Base-by-base conservation (phyloP, 164 flowering plant genomes). In the Liriodendron chinense region DNA sequence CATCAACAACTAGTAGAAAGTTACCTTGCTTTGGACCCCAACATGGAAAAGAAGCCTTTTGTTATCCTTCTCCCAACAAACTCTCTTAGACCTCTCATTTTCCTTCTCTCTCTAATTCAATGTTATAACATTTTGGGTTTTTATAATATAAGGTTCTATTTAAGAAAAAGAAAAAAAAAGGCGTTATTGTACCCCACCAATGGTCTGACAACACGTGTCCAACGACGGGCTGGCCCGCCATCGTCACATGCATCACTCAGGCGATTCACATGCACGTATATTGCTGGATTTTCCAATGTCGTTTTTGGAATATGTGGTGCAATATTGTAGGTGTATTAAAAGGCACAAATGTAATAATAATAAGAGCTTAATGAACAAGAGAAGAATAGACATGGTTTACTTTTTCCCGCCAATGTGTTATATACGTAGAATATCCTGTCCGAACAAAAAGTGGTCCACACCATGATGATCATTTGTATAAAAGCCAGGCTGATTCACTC, bases 231-330 rank as follows among this genome's bases (percentile, higher is more conserved):
- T 10, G 23, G 23, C 23, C 20, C 48, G n/a, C 70, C 70, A 26
- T 67, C 70, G n/a, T 26, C 70, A 67, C 70, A 67, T 67, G 70
- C 70, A 67, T 67, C 7, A 24, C 25, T 26, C 26, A 10, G 23
- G 14, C 12, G 14, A 64, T 10, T 63, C 23, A 64, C 26, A 64
- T 64, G 67, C 26, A 21, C 21, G 67, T 23, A 64, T 7, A 23
- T 20, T n/a, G 21, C 1, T 9, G 23, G 64, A 22, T 61, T 2
- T 61, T n/a, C 23, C 21, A 14, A n/a, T 22, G 1, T 61, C 8
- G 64, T 34, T 34, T 61, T 22, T 61, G 64, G 64, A 61, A 61
- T 6, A 61, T n/a, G 21, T 61, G 21, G 21, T 61, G 64, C 23
- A 34, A 34, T 34, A n/a, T n/a, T n/a, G 43, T 2, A 34, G 43